Evolutionary conservation across 495 filamentous ascomycete genomes (phyloP), one percentile per base, ranked within the genome.

Genomic region (Ascodesmis nigricans): DNA sequence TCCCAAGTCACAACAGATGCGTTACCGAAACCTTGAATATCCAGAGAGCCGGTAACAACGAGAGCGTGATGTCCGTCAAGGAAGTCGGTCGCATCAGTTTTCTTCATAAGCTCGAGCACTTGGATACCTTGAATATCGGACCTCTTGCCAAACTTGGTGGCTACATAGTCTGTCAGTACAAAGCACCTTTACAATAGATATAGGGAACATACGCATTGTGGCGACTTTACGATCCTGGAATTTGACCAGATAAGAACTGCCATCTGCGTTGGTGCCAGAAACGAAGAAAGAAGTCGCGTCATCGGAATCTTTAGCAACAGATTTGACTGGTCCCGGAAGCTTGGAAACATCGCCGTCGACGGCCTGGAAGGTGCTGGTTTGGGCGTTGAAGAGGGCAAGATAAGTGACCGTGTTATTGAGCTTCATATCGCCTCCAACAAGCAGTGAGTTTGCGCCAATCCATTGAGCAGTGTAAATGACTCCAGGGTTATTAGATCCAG

Each of bases 1-100:
- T 95, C 74, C 54, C 70, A 97, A 24, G 92, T 57, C 3, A 69
- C 87, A 1, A 77, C 82, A n/a, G 83, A 91, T 8, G 73, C 78
- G 20, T 55, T 60, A 43, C 69, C 70, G 40, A 84, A 84, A 52
- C 55, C 54, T 0, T 75, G 69, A 21, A 93, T 59, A 32, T 66
- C 60, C 36, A 97, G 66, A 31, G 75, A 65, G 19, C 87, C 87
- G 33, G 79, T 74, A 28, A 92, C 53, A 37, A 99, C 60, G n/a
- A 99, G 67, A 1, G 65, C 61, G 49, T 87, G 65, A 31, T 70
- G 58, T 9, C 63, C 55, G 22, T 67, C 58, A 15, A 95, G 43
- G n/a, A 77, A 54, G 29, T 63, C 47, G n/a, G 63, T 69, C 25
- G 59, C 53, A 20, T 60, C 63, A 30, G 69, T 47, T 6, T 61